Percentiles rank a stretch among this genome's conserved stretches.
These are phyloP conservation scores for Mortierella sp. DNA, from an alignment of 371 early-diverging fungal genomes.

Conservation along the genomic window DNA sequence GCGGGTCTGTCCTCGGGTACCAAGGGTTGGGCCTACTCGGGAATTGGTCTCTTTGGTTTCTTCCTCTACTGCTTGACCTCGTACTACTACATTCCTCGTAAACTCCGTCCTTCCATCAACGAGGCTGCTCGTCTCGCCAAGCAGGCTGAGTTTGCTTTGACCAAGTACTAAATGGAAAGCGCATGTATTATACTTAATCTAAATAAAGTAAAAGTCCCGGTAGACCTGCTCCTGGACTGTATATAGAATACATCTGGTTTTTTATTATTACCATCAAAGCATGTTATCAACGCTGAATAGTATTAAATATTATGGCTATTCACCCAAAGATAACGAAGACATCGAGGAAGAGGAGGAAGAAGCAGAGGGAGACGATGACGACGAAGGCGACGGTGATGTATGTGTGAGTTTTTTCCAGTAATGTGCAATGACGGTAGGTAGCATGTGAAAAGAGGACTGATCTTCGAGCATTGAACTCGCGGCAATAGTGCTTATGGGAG, in stretches of 20 bases:
- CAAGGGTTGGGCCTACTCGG: conserved; percentile 47
- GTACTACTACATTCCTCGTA: conserved; percentile 40
- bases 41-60: conserved; percentile 47
- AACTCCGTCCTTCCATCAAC: conserved; percentile 45
- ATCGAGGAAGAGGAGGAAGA: no score
- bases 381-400: no score
- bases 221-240: no score
- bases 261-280: no score
- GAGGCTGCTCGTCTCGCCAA: conserved; percentile 45
- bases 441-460: background rate
- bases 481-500: no score
- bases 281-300: no score
- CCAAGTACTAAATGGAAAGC: conserved; percentile 9
- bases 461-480: background rate
- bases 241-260: no score
- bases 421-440: background rate
- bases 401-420: background rate
- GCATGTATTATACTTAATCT: no score
- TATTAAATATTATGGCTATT: no score
- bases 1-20: conserved; percentile 8
- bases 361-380: no score
- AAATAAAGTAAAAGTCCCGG: no score
- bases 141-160: conserved; percentile 34
- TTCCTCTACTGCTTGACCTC: conserved; percentile 29
- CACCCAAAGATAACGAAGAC: no score